Evolutionary conservation across 73 alveolate species (phyloP).

Genomic region (Tetrahymena thermophila): DNA sequence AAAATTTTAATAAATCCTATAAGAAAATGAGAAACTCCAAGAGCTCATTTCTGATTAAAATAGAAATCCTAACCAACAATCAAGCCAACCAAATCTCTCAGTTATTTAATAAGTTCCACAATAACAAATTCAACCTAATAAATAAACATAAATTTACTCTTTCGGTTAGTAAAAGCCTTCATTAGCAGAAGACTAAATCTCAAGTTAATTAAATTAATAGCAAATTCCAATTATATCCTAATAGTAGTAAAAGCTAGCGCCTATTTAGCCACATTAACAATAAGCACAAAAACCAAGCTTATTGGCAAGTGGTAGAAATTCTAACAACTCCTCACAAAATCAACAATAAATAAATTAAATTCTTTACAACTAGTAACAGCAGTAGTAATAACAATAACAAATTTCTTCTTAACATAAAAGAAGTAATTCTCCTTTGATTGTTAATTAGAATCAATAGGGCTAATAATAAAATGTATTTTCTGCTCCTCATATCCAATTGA

Average conservation of each 20-base stretch:
- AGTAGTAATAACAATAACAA: no score
- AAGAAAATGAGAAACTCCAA: constrained; percentile 16
- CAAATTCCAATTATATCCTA: neutral
- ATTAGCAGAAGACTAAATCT: neutral
- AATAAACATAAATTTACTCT: neutral
- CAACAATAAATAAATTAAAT: neutral
- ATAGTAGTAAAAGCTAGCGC: neutral
- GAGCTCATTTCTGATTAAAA: neutral
- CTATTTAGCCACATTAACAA: neutral
- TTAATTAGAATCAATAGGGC: neutral
- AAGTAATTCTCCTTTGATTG: neutral
- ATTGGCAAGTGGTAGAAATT: neutral
- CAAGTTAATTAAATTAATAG: neutral
- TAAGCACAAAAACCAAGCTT: neutral
- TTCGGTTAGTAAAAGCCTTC: neutral
- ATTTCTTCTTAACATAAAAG: neutral
- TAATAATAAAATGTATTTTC: neutral
- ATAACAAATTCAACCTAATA: neutral
- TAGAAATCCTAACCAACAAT: neutral
- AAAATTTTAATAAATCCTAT: neutral
- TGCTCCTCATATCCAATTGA: neutral
- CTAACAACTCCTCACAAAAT: neutral
- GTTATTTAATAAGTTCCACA: neutral
- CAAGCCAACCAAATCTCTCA: neutral
- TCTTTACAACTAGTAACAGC: neutral